phyloP scores from a whole-genome alignment of 805 yeast species.

The Teunomyces lycoperdinae region DNA sequence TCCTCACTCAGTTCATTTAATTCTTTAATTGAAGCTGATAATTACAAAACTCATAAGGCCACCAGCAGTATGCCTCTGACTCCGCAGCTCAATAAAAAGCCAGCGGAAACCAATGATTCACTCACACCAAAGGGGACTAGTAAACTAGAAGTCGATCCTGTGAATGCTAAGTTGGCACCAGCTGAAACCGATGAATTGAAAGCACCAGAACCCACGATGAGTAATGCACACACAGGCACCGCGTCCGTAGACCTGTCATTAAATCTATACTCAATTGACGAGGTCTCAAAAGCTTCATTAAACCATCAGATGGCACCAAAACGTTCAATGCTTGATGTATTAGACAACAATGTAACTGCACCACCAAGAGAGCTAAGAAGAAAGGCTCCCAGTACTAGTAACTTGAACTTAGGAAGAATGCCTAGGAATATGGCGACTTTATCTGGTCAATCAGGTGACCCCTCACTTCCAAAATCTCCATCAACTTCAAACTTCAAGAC shows the following conservation, averaged over 20 bases:
- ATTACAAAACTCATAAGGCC: not conserved
- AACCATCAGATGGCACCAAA: not conserved
- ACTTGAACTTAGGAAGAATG: not conserved
- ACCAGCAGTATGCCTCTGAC: not conserved
- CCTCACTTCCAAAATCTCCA: not conserved
- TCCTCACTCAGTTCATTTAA: slow-evolving; percentile 19
- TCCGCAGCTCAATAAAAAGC: not conserved
- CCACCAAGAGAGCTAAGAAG: not conserved
- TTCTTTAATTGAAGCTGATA: slow-evolving; percentile 9
- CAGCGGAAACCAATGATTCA: no score
- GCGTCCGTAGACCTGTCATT: slow-evolving; percentile 5
- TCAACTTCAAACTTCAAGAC: slow-evolving; percentile 12
- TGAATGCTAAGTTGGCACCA: not conserved
- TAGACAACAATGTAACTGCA: not conserved
- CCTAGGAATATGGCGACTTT: not conserved
- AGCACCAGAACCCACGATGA: not conserved
- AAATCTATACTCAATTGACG: slow-evolving; percentile 5
- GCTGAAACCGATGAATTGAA: not conserved
- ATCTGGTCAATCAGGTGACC: not conserved
- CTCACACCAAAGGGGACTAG: no score
- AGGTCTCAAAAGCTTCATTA: slow-evolving; percentile 1
- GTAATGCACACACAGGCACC: not conserved
- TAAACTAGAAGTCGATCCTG: not conserved
- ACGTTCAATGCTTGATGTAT: slow-evolving; percentile 6
- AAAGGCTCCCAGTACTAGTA: not conserved